phyloP scores from a whole-genome alignment of 257 asterid species.

The Osmanthus fragrans region DNA sequence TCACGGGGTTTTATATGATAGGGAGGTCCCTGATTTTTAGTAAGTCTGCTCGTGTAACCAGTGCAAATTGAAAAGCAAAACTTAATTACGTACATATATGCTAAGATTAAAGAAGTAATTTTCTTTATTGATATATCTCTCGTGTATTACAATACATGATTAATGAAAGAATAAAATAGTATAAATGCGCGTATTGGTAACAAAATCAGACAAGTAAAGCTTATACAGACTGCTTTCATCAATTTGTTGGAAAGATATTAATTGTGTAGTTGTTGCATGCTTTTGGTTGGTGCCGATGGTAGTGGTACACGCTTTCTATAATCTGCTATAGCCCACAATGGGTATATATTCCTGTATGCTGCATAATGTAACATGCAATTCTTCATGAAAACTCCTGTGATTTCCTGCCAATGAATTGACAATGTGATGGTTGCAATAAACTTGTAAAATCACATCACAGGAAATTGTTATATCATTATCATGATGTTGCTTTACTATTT shows the following conservation, averaged over 20 bases:
- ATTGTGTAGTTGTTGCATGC: background rate
- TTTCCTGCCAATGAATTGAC: conserved; percentile 44
- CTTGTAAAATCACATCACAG: background rate
- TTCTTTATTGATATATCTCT: background rate
- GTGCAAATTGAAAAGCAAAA: no score
- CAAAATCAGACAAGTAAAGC: background rate
- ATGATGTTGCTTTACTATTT: background rate
- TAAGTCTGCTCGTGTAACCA: background rate
- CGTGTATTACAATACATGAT: background rate
- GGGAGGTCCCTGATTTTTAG: background rate
- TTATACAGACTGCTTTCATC: background rate
- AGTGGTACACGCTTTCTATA: conserved; percentile 12
- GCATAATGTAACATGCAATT: conserved; percentile 34
- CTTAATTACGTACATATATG: background rate
- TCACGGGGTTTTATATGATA: background rate
- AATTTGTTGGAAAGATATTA: background rate
- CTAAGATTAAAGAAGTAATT: background rate
- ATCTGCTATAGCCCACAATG: conserved; percentile 29
- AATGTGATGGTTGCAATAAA: background rate
- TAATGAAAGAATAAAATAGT: background rate
- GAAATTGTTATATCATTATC: background rate
- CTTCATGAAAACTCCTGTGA: conserved; percentile 78
- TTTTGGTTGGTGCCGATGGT: background rate
- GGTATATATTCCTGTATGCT: conserved; percentile 21
- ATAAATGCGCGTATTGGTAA: background rate